Base-by-base conservation (phyloP, 257 asterid species). In the Penstemon eatonii region DNA sequence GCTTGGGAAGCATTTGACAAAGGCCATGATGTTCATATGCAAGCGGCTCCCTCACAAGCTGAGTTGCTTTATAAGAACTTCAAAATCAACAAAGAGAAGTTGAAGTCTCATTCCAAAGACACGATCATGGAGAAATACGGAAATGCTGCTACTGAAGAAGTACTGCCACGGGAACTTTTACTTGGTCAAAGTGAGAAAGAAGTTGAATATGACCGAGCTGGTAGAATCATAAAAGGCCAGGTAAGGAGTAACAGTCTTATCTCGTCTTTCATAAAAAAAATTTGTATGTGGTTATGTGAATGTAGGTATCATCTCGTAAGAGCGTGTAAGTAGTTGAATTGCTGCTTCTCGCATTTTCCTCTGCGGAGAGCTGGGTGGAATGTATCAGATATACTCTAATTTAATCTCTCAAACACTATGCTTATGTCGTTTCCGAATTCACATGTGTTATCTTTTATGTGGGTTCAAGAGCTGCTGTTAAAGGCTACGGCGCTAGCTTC, bases 31-130 rank as follows among this genome's bases (percentile, higher is more conserved):
- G 86, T 94, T 66, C 99, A 94, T 73, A 86, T 87, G 95, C 99
- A 94, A 87, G 97, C 97, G 7, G 97, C 99, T 79, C 99, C 99
- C 7, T 91, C 99, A 6, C 97, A 94, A 82, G 99, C 97, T 58
- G 99, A 94, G 64, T 73, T 94, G 77, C 95, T 94, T 50, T 81
- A 84, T 66, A 94, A 87, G 65, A 94, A 86, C 68, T 94, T 80
- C 80, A 87, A 76, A 82, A 56, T 94, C 70, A 91, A 80, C 67
- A 89, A 91, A 82, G 96, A 91, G 77, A 85, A 84, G 73, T 59
- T 93, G 76, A 88, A 93, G 83, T 79, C 74, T 66, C 99, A 90
- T 3, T 84, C 91, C 25, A 93, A 87, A 84, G 97, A 87, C 44
- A 87, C 78, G 37, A 84, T 87, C 62, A 83, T 79, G 84, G 87